Percentiles rank a stretch among this genome's conserved stretches.
These are phyloP conservation scores for Microdochium bolleyi DNA, from an alignment of 2,329 filamentous ascomycete species.

Conservation along the genomic window DNA sequence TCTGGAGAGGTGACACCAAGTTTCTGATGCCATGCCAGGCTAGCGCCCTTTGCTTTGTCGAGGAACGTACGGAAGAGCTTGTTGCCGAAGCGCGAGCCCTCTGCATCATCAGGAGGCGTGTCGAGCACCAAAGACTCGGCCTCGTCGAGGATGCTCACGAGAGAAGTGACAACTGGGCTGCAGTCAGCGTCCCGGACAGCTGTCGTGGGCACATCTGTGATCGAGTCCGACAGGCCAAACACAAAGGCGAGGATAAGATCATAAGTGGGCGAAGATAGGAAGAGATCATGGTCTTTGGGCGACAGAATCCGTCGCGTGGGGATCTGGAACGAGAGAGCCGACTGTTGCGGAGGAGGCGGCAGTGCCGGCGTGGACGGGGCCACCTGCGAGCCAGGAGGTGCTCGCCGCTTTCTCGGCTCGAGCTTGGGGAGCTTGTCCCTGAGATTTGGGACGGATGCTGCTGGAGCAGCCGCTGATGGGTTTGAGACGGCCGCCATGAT, in stretches of 20 bases:
- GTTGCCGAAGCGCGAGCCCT: conserved; percentile 89
- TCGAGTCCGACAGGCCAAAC: conserved; percentile 77
- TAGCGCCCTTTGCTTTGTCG: conserved; percentile 53
- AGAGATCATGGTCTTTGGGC: conserved; percentile 69
- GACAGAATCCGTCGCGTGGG: conserved; percentile 80
- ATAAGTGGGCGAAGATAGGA: conserved; percentile 69
- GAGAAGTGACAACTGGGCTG: conserved; percentile 51
- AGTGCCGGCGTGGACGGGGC: conserved; percentile 70
- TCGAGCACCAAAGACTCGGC: conserved; percentile 58
- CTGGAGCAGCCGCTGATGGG: conserved; percentile 8
- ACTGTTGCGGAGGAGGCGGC: conserved; percentile 56
- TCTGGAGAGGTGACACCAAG: conserved; percentile 43
- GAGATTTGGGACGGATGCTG: conserved; percentile 33
- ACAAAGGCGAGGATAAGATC: conserved; percentile 74
- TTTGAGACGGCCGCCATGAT: conserved; percentile 10
- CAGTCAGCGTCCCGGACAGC: conserved; percentile 46
- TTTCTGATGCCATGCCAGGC: conserved; percentile 52
- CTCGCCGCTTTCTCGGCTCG: conserved; percentile 52
- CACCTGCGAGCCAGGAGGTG: conserved; percentile 47
- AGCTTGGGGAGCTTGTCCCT: conserved; percentile 58
- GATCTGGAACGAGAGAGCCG: conserved; percentile 50
- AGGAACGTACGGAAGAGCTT: conserved; percentile 81
- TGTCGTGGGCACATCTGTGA: conserved; percentile 62
- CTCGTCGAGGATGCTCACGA: conserved; percentile 63
- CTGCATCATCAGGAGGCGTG: conserved; percentile 77